A percentile compares a stretch with the other conserved stretches of the same genome.
Conservation (phyloP, 331 rosid genomes). For the Malus hybrid region DNA sequence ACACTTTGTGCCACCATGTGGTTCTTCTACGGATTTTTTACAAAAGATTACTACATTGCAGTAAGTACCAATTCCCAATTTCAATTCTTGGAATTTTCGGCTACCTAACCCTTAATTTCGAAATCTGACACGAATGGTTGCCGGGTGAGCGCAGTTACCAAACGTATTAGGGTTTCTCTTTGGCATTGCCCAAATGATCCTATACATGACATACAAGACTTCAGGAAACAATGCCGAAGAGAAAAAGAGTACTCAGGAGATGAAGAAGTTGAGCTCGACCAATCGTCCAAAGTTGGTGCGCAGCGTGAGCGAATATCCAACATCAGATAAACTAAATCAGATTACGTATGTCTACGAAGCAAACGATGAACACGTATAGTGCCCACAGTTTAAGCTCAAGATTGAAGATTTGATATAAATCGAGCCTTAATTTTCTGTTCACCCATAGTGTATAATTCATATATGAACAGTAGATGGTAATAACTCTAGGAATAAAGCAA, state of each 20-base stretch:
- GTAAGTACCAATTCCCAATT: conserved; percentile 28
- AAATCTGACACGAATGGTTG: too few species aligned
- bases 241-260: not conserved
- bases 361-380: not conserved
- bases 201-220: conserved; percentile 38
- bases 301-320: not conserved
- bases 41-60: conserved; percentile 46
- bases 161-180: conserved; percentile 50
- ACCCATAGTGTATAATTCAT: too few species aligned
- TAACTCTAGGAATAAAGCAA: too few species aligned
- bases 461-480: too few species aligned
- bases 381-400: not conserved
- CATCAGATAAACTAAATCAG: not conserved
- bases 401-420: not conserved
- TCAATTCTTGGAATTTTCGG: not conserved
- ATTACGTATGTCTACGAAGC: not conserved
- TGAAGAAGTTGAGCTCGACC: not conserved
- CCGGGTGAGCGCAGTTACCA: conserved; percentile 28
- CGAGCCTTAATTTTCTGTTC: too few species aligned
- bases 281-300: not conserved
- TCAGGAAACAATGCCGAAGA: not conserved
- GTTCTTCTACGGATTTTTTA: conserved; percentile 64
- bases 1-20: conserved; percentile 49
- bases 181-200: conserved; percentile 42
- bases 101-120: too few species aligned